These are phyloP conservation scores for Anthoceros angustus DNA, from an alignment of 225 moss, liverwort and hornwort species.

Conservation along the genomic window DNA sequence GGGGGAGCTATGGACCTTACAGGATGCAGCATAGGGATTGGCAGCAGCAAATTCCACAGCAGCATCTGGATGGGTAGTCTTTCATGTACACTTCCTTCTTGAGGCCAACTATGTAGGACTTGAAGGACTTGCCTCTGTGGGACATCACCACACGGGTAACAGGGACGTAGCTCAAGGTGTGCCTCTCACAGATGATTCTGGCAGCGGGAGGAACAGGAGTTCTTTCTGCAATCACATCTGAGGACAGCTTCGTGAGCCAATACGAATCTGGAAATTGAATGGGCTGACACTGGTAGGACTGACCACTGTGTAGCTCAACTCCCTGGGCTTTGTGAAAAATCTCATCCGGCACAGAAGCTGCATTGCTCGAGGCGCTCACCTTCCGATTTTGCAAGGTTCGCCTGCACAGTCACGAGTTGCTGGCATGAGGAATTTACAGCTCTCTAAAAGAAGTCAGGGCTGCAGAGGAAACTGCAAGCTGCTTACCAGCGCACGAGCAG, in stretches of 20 bases:
- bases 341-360: slow-evolving; percentile 56
- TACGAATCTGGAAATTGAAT: slow-evolving; percentile 56
- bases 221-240: slow-evolving; percentile 42
- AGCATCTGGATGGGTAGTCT: slow-evolving; percentile 63
- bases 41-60: slow-evolving; percentile 52
- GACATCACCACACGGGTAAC: slow-evolving; percentile 51
- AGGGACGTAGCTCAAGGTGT: slow-evolving; percentile 67
- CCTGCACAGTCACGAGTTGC: slow-evolving; percentile 19
- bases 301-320: slow-evolving; percentile 48
- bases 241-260: slow-evolving; percentile 66
- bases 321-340: slow-evolving; percentile 63
- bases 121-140: slow-evolving; percentile 48
- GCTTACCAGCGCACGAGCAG: slow-evolving; percentile 55
- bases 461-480: not conserved
- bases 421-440: not conserved
- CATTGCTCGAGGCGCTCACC: slow-evolving; percentile 71
- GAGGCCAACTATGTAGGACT: slow-evolving; percentile 68
- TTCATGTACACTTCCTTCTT: slow-evolving; percentile 58
- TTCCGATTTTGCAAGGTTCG: slow-evolving; percentile 61
- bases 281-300: slow-evolving; percentile 58
- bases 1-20: not conserved
- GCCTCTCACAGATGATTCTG: slow-evolving; percentile 67
- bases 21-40: slow-evolving; percentile 11
- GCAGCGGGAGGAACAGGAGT: slow-evolving; percentile 48
- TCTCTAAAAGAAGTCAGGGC: not conserved